Evolutionary conservation across 768 basidiomycete genomes (phyloP).

Genomic region (Russula sp.): DNA sequence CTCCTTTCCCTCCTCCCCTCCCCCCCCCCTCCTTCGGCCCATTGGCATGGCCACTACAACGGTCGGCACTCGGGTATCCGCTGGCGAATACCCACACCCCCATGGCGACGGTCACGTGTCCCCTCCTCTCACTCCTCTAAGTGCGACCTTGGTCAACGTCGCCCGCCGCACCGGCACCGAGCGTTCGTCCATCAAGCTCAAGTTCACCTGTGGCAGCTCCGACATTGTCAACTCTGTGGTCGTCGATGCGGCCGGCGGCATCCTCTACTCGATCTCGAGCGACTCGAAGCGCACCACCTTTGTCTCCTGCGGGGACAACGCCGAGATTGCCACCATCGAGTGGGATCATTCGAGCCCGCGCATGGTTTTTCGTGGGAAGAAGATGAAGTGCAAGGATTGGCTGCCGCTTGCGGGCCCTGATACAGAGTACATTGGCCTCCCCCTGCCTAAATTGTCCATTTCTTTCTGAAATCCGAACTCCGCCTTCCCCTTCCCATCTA

Average conservation of each 20-base stretch:
- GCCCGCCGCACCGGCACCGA: neutral
- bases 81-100: neutral
- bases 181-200: conserved; percentile 7
- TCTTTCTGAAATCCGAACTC: neutral
- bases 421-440: neutral
- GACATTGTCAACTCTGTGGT: conserved; percentile 1
- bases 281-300: neutral
- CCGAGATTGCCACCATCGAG: neutral
- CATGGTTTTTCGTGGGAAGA: conserved; percentile 5
- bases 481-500: neutral
- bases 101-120: neutral
- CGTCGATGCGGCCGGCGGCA: neutral
- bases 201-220: neutral
- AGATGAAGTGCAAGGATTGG: conserved; percentile 5
- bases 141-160: neutral
- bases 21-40: neutral
- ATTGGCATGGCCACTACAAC: neutral
- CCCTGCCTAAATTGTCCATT: too few relatives aligned
- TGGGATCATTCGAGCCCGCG: conserved; percentile 7
- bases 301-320: neutral
- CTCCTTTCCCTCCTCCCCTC: too few relatives aligned
- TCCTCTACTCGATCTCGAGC: neutral
- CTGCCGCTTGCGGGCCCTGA: neutral
- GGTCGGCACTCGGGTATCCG: neutral
- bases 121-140: neutral